Percentiles rank a stretch among this genome's conserved stretches.
phyloP scores from a whole-genome alignment of 2,329 filamentous ascomycete genomes.

The Paraphaeosphaeria minitans region DNA sequence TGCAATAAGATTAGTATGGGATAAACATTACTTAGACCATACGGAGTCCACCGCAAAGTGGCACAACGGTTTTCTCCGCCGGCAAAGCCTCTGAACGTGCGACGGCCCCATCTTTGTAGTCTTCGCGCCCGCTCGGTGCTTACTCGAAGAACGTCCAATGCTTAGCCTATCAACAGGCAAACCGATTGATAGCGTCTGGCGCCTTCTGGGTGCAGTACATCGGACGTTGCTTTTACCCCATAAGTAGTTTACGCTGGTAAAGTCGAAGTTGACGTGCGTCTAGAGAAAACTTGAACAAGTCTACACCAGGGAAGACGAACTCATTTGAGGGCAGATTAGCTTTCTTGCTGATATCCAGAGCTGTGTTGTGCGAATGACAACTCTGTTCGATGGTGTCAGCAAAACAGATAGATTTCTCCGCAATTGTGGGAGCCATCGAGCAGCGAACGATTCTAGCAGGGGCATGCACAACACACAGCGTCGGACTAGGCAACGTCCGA shows the following conservation, averaged over 20 bases:
- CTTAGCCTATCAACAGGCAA: not conserved
- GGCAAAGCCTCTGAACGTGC: not conserved
- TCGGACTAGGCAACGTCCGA: constrained; percentile 5
- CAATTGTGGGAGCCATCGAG: not conserved
- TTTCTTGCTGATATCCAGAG: no score
- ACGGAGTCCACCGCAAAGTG: constrained; percentile 7
- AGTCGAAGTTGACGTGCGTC: no score
- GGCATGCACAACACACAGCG: constrained; percentile 4
- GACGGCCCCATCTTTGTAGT: not conserved
- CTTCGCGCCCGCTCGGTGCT: not conserved
- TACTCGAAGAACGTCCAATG: not conserved
- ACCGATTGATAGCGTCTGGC: not conserved
- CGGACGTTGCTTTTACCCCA: not conserved
- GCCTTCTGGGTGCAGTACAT: not conserved
- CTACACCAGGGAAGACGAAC: no score
- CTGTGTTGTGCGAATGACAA: not conserved
- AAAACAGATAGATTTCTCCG: not conserved
- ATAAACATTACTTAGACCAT: not conserved
- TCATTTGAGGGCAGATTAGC: no score
- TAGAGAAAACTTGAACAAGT: no score
- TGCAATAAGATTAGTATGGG: not conserved
- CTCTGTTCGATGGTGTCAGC: not conserved
- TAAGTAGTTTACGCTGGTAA: not conserved
- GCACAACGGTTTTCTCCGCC: not conserved
- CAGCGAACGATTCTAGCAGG: not conserved